Evolutionary conservation across 768 basidiomycete species (phyloP), one percentile per base, ranked within the genome.

Genomic region (Leucosporidium creatinivorum): DNA sequence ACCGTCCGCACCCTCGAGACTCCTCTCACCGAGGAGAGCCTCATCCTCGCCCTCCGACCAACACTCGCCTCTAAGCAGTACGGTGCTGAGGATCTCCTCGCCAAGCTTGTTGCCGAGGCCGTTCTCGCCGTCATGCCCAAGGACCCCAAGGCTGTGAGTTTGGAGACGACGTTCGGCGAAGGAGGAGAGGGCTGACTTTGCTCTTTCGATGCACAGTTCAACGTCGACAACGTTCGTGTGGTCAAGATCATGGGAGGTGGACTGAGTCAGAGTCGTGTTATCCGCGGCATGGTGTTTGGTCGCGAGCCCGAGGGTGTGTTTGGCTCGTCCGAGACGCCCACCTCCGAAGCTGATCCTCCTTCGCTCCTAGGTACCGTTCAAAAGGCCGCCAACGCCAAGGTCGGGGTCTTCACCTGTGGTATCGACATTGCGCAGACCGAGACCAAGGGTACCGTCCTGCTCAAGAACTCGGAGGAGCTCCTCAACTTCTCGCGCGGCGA

Each of bases 241-340:
- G 96, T 99, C 75, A 99, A 98, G 81, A 97, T 99, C 69, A 88
- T 99, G 85, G 96, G 96, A 64, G 91, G 96, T 39, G 89, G 84
- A 74, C 80, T 99, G n/a, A 78, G 85, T 5, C 84, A 82, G 28
- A 94, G 92, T 79, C 85, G 83, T 64, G 93, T 99, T 8, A 89
- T 99, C 8, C 85, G 89, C 71, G 96, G 96, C 60, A 99, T 99
- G 96, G 96, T 99, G 0, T 98, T 98, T 72, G 91, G 91, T 48
- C 83, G 93, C 56, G 92, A 96, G 79, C 91, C 96, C 0, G 96
- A 99, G 79, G 91, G 90, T 88, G 68, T 62, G 81, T 74, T 13
- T 13, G 17, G 25, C 23, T 26, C 25, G 3, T 62, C 23, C 39
- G 55, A 47, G 36, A 39, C 23, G 33, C 36, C 4, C 36, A 60